Base-by-base conservation (phyloP, 257 asterid genomes). In the Solanum piurae region DNA sequence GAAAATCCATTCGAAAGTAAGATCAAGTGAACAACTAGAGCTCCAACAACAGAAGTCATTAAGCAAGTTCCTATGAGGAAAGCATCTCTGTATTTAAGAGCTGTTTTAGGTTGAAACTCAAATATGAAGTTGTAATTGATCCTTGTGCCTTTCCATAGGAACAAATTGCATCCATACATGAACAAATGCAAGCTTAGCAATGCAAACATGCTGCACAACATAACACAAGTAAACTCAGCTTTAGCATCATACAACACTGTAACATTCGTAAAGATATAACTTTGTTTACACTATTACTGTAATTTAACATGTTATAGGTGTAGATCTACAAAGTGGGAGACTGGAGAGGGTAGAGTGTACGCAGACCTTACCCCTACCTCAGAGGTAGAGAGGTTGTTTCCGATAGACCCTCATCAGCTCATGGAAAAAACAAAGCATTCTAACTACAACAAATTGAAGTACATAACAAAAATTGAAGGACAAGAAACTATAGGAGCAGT, bases 131-230 rank as follows among this genome's bases (percentile, higher is more conserved):
- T 92, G 93, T 92, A 87, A 92, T 96, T 97, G 90, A 97, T 95
- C 86, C 99, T 91, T 44, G 94, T 94, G 88, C 89, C 91, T 93
- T 93, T 97, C 99, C 99, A 97, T 88, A 91, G 90, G 90, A 97
- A 94, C 31, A 97, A 89, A 86, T 97, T 95, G 86, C 99, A 97
- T 21, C 99, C 99, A 44, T 97, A 97, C 94, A 97, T 89, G 89
- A 96, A 97, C 73, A 97, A 73, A 88, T 97, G 99, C 92, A 97
- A 89, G 94, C 99, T 97, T 86, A 96, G 89, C 90, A 97, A 88
- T 76, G 99, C 99, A 90, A 97, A 95, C 95, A 93, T 93, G 98
- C 99, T 97, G 98, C 96, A 91, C 29, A n/a, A 34, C 68, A 46
- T 44, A n/a, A 6, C 85, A 49, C 68, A 46, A 40, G 13, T 27